Base-by-base conservation (phyloP, 208 protist species). In the Phytomonas sp. region DNA sequence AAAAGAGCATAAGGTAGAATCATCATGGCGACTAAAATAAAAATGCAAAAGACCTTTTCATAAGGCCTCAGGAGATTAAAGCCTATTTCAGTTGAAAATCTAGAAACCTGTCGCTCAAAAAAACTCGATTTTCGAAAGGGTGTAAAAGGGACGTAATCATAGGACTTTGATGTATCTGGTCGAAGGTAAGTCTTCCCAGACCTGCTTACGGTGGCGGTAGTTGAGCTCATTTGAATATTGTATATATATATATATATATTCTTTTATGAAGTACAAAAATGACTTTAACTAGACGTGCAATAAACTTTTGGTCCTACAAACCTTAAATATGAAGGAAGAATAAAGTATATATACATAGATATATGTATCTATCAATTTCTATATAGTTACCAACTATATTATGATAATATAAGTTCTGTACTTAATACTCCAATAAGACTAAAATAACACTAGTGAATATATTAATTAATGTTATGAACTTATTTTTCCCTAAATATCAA, bases 161-260 rank as follows among this genome's bases (percentile, higher is more conserved):
- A 89, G 49, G 80, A 75, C 77, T 94, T 94, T 8, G 86, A 92
- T 37, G 69, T 74, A 69, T 94, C 89, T 30, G 77, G 75, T n/a
- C 86, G 79, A n/a, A 83, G 84, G 66, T 91, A 80, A 29, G 73
- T 70, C 77, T 85, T 86, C 30, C 73, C 70, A 56, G 45, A 56
- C 45, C 26, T 56, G 19, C 45, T 74, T 5, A 63, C 63, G 29
- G 76, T 30, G 2, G 68, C 62, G 31, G 74, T 23, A 26, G 71
- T 26, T 31, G 69, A 80, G 63, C 72, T 80, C 66, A 68, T 40
- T 56, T 14, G 29, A 33, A 29, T 5, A 26, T 10, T 19, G 49
- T 34, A 31, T 49, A 31, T 23, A 70, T 36, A 69, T 60, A 68
- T 74, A 60, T 61, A n/a, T 23, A 36, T 49, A 52, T 30, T 61